A percentile compares a stretch with the other conserved stretches of the same genome.
Conservation (phyloP, 768 basidiomycete genomes). For the Calocera viscosa region DNA sequence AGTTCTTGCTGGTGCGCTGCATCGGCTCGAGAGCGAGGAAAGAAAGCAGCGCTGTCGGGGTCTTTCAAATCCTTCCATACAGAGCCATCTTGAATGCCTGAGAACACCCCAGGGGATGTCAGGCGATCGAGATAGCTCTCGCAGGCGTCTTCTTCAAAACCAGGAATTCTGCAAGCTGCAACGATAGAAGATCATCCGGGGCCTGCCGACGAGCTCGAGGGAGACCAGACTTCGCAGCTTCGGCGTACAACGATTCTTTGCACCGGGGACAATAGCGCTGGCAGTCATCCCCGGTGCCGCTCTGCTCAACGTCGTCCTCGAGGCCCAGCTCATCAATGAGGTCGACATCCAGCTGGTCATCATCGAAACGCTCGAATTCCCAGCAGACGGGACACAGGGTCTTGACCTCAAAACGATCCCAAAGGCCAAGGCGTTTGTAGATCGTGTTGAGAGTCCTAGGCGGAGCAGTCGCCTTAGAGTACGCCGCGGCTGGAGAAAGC, state of each 20-base stretch:
- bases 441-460: not conserved
- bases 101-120: not conserved
- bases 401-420: not conserved
- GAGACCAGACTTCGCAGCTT: not conserved
- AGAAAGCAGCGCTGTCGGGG: not conserved
- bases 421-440: not conserved
- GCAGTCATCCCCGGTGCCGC: not conserved
- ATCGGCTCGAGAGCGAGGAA: conserved; percentile 17
- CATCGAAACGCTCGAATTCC: not conserved
- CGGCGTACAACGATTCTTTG: not conserved
- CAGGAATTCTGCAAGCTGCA: not conserved
- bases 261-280: not conserved
- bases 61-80: conserved; percentile 5
- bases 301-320: not conserved
- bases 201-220: not conserved
- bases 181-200: not conserved
- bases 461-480: not conserved
- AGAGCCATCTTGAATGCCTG: conserved; percentile 6
- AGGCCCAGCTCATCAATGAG: not conserved
- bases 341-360: not conserved
- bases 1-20: not conserved
- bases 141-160: not conserved
- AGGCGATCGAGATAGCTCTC: not conserved
- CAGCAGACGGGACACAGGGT: not conserved
- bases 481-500: not conserved